Base-by-base conservation (phyloP, 2,329 filamentous ascomycete genomes). In the Pseudogymnoascus sp. region DNA sequence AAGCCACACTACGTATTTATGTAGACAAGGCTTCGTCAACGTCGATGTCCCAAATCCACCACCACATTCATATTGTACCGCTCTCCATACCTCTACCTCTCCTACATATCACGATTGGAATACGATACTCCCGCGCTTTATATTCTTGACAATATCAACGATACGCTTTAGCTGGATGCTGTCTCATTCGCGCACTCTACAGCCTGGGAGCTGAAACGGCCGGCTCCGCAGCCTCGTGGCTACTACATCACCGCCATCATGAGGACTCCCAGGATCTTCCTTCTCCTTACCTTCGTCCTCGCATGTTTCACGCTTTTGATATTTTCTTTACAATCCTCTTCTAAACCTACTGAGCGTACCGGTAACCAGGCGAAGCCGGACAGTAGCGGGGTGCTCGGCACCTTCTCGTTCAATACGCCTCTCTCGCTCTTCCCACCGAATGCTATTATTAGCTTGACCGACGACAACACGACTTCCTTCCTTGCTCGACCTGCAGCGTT, bases 401-500 rank as follows among this genome's bases (percentile, higher is more conserved):
- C 89, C 64, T 84, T 89, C 73, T 86, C 86, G 64, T 88, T 89
- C 72, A 84, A 84, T 61, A 79, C 85, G 4, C 86, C 92, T 0
- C 89, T 92, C 64, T 91, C 90, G 18, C 83, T 99, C 19, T 99
- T 99, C 71, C 92, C 92, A 3, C 92, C 92, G 3, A 96, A 94
- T 65, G 94, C 94, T 55, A 89, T 95, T 68, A 96, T 99, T 71
- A 96, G 90, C 72, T 81, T 99, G 63, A 96, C 92, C 69, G 91
- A 97, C 73, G 94, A 99, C 74, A 99, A 99, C 74, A 96, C 90
- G 66, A 99, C 94, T 10, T 95, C 95, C 67, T 99, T 99, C 75
- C 80, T 95, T 60, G 92, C 94, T 41, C 82, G 94, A 56, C 94
- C 94, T 62, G 94, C 94, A 59, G 92, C 90, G 37, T 99, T 97